These are phyloP conservation scores for Leptographium radiaticola DNA, from an alignment of 2,329 filamentous ascomycete species.

Conservation along the genomic window DNA sequence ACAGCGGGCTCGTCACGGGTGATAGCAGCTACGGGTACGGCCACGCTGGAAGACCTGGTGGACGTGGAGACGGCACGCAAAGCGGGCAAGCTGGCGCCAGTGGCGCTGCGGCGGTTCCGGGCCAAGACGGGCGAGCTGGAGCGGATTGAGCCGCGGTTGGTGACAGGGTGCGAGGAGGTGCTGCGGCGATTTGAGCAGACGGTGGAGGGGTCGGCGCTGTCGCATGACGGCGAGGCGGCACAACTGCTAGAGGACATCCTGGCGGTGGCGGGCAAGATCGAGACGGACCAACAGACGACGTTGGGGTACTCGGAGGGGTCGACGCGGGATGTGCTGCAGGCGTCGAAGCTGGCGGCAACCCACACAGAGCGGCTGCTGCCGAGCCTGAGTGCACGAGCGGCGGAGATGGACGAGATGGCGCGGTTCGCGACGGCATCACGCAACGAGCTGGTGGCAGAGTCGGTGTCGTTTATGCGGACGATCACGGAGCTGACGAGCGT, in stretches of 20 bases:
- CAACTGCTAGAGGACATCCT: constrained; percentile 75
- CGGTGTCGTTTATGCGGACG: constrained; percentile 63
- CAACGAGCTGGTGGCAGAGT: constrained; percentile 52
- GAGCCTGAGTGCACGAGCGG: constrained; percentile 38
- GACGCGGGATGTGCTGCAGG: constrained; percentile 44
- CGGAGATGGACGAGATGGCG: constrained; percentile 49
- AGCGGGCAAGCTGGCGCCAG: constrained; percentile 52
- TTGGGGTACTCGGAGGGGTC: constrained; percentile 54
- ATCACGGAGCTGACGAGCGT: constrained; percentile 70
- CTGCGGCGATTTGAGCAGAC: constrained; percentile 50
- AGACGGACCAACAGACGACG: constrained; percentile 70
- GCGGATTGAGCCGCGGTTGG: constrained; percentile 44
- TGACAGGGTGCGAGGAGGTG: constrained; percentile 46
- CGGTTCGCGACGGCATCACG: constrained; percentile 49
- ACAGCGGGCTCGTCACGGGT: constrained; percentile 15
- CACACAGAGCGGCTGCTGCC: constrained; percentile 52
- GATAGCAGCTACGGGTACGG: constrained; percentile 16
- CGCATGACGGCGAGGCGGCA: constrained; percentile 48
- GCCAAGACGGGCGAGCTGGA: constrained; percentile 48
- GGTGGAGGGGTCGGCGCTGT: constrained; percentile 38
- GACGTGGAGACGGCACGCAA: constrained; percentile 60
- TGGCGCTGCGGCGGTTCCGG: constrained; percentile 45
- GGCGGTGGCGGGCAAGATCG: constrained; percentile 73
- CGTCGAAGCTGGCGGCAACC: constrained; percentile 48
- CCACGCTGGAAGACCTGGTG: constrained; percentile 62